Evolutionary conservation across 2,329 filamentous ascomycete species (phyloP), one percentile per base, ranked within the genome.

Genomic region (Curvularia sp.): DNA sequence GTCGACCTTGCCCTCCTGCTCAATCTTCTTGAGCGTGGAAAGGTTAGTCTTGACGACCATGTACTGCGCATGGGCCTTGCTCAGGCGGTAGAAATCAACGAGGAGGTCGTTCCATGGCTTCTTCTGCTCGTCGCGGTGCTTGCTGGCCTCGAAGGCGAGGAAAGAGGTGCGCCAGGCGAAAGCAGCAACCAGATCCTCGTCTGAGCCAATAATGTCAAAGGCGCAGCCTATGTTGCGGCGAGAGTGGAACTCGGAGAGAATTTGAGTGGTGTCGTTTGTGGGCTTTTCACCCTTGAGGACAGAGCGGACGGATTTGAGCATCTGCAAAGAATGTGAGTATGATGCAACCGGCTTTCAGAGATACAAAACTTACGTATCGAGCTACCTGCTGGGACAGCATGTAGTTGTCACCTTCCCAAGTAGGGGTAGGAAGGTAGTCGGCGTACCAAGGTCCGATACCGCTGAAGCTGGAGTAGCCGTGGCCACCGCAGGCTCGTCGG

Each of bases 371-470:
- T 78, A 84, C 80, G 70, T 92, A 92, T 57, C 89, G 85, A 2
- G 88, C 88, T 2, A 92, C 89, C 78, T 93, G 90, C 75, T 93
- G 90, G 9, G 89, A 91, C 58, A 93, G 81, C 89, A 93, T 92
- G 80, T 90, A 92, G 80, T 91, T 92, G 79, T 92, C 90, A 43
- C 90, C 90, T 74, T 92, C 90, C 87, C 88, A 91, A 9, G 89
- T 91, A 3, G 81, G 79, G 0, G 85, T 89, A 15, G 90, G 89
- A 1, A 92, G 81, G 72, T 92, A 92, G 74, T 93, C 89, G 27
- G 89, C 83, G 68, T 92, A 93, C 84, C 86, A 90, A 18, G 84
- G 79, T 1, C 89, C 89, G 65, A 93, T 91, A n/a, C 90, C 90
- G 53, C 86, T 87, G 79, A 92, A 91, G 69, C 83, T 86, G 53